Evolutionary conservation across 768 basidiomycete species (phyloP), one percentile per base, ranked within the genome.

Genomic region (Asterophora lycoperdoides): DNA sequence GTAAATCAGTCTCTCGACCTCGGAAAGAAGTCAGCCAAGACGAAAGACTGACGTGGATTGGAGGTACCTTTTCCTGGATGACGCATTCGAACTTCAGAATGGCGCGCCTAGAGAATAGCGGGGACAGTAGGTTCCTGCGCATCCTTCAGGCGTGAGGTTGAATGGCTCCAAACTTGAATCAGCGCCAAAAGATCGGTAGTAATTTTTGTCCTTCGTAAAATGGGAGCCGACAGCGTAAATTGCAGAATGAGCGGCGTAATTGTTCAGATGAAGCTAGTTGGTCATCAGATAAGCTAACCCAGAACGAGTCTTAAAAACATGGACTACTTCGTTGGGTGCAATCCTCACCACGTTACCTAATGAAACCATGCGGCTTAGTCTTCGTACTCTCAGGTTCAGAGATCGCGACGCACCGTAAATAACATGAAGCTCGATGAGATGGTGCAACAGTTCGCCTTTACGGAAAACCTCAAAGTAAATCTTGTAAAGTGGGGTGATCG

Each of bases 281-380:
- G 19, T 18, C 45, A 17, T 18, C 20, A 8, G 6, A n/a, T n/a
- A 33, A 33, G 23, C n/a, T 18, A 30, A 38, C 23, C 39, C 32
- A 23, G 17, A 13, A 35, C 41, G 26, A 6, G 33, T 30, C 26
- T 28, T 26, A n/a, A 32, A 18, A 46, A 13, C 36, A 19, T 18
- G 20, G 41, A 48, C 15, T 35, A 70, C 70, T 53, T 72, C 68
- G 48, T 72, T 72, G 10, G 72, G 71, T 7, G 64, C 68, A 52
- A 70, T 66, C 42, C 72, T 64, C 18, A 74, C 58, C 11, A 71
- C 66, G n/a, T 64, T 56, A 7, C 72, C 72, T 73, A 45, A 6
- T 3, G 15, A 39, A 35, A 18, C 34, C 13, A 5, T 33, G 6
- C 14, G 14, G 4, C 13, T 49, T 17, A 37, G n/a, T 51, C 29